phyloP scores from a whole-genome alignment of 129 eudicot genomes.

The Flaveria robusta region DNA sequence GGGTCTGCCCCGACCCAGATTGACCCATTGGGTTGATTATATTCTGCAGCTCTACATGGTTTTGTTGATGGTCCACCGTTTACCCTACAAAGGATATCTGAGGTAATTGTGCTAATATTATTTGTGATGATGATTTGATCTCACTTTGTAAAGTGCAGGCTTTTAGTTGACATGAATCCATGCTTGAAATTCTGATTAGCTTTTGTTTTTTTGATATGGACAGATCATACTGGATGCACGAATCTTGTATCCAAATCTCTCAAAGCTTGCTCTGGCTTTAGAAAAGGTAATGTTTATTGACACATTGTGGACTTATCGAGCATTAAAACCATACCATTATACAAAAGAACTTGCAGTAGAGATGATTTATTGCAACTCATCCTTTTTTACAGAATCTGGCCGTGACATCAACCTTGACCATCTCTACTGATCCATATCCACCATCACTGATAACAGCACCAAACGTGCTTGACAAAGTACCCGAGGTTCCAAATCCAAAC shows the following conservation, averaged over 20 bases:
- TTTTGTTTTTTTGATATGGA: constrained; percentile 13
- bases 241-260: constrained; percentile 74
- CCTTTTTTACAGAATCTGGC: constrained; percentile 58
- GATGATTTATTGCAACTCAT: background rate
- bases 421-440: constrained; percentile 52
- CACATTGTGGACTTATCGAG: background rate
- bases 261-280: constrained; percentile 84
- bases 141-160: background rate
- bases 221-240: constrained; percentile 76
- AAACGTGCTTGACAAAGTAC: constrained; percentile 38
- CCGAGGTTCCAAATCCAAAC: constrained; percentile 34
- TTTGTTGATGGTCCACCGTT: constrained; percentile 94
- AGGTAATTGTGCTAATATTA: constrained; percentile 46
- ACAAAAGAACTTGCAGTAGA: background rate
- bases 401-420: constrained; percentile 71
- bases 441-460: constrained; percentile 36
- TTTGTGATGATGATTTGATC: background rate
- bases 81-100: constrained; percentile 88
- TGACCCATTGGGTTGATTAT: too few species aligned
- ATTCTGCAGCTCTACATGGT: constrained; percentile 70
- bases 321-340: background rate
- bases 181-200: background rate
- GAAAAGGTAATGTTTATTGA: constrained; percentile 64
- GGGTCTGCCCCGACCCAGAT: too few species aligned
- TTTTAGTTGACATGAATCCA: background rate